A percentile compares a stretch with the other conserved stretches of the same genome.
Evolutionary conservation across 345 rosid genomes (phyloP).

Genomic region (Eucalyptus sp.): DNA sequence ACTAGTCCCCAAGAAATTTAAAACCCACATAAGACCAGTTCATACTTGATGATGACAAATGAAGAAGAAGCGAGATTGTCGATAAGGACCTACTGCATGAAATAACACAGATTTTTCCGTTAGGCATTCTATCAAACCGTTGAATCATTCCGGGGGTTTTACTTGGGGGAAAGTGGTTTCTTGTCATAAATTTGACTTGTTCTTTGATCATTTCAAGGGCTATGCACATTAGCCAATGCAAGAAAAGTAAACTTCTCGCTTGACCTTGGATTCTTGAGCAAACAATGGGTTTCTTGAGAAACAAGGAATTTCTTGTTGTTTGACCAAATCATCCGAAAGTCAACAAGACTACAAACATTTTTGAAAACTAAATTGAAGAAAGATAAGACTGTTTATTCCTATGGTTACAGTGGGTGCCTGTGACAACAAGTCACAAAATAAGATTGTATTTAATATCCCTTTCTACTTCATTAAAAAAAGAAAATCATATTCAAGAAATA

Average conservation of each 20-base stretch:
- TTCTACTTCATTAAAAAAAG: not conserved
- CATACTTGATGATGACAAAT: not conserved
- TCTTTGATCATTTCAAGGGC: not conserved
- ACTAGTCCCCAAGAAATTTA: not conserved
- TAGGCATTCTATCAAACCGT: not conserved
- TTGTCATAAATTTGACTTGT: not conserved
- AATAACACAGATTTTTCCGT: not conserved
- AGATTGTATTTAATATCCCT: not conserved
- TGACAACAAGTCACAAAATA: not conserved
- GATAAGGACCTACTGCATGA: not conserved
- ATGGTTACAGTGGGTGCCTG: not conserved
- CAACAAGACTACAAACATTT: not conserved
- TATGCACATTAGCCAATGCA: not conserved
- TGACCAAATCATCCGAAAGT: not conserved
- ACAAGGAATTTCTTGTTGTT: not conserved
- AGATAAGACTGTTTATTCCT: not conserved
- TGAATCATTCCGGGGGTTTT: not conserved
- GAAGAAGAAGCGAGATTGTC: not conserved
- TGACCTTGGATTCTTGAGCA: not conserved
- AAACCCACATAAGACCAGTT: not conserved
- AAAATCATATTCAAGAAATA: not conserved
- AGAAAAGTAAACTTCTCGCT: not conserved
- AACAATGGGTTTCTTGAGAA: not conserved
- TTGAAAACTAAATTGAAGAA: not conserved
- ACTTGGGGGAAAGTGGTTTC: not conserved